phyloP scores from a whole-genome alignment of 2,329 filamentous ascomycete genomes.

The Hyphodiscus sp. region DNA sequence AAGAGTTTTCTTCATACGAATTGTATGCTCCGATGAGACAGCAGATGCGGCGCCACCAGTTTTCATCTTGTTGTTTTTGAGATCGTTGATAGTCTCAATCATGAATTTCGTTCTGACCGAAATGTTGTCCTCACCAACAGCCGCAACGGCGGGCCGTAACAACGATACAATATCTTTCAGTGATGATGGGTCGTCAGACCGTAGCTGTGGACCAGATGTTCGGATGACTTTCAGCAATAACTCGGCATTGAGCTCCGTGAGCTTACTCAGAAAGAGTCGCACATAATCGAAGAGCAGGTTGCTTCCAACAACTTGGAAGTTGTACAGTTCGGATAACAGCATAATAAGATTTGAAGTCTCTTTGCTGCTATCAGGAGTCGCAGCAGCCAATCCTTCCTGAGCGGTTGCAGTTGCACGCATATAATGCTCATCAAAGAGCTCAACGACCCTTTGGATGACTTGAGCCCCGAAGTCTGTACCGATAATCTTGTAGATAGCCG shows the following conservation, averaged over 20 bases:
- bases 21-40: slow-evolving; percentile 73
- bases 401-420: slow-evolving; percentile 30
- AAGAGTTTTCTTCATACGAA: slow-evolving; percentile 81
- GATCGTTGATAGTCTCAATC: slow-evolving; percentile 90
- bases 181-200: slow-evolving; percentile 81
- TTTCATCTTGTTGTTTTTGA: slow-evolving; percentile 91
- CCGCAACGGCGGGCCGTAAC: slow-evolving; percentile 65
- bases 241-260: slow-evolving; percentile 85
- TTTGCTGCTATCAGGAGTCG: slow-evolving; percentile 39
- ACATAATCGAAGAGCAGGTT: slow-evolving; percentile 89
- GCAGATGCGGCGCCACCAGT: slow-evolving; percentile 63
- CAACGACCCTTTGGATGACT: slow-evolving; percentile 70
- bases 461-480: slow-evolving; percentile 88
- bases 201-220: slow-evolving; percentile 72
- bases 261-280: slow-evolving; percentile 63
- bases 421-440: slow-evolving; percentile 65
- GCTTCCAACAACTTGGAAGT: slow-evolving; percentile 79
- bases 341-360: slow-evolving; percentile 71
- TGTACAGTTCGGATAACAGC: slow-evolving; percentile 81
- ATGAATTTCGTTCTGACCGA: slow-evolving; percentile 93
- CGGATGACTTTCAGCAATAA: slow-evolving; percentile 79
- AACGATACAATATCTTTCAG: slow-evolving; percentile 83
- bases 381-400: slow-evolving; percentile 24
- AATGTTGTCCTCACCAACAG: slow-evolving; percentile 60
- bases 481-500: slow-evolving; percentile 79